Evolutionary conservation across 1,284 basidiomycete species (phyloP).

Genomic region (Trametes pubescens): DNA sequence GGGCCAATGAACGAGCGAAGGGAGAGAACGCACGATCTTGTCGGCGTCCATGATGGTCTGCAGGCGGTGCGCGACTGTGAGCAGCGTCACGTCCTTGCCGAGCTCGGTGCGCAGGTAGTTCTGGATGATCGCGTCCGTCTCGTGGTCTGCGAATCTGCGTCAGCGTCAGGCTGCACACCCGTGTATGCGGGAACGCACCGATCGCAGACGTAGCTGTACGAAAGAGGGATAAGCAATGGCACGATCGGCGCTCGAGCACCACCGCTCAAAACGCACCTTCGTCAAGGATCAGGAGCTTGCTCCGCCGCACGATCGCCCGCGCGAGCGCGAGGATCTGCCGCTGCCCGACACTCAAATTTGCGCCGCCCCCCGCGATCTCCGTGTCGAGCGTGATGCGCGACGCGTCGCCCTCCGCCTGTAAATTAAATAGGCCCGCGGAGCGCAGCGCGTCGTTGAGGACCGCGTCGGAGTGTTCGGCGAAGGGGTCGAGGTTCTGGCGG

Average conservation of each 20-base stretch:
- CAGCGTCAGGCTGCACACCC: not conserved
- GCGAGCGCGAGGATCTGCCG: conserved; percentile 69
- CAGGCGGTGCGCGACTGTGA: conserved; percentile 72
- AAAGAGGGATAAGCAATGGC: not conserved
- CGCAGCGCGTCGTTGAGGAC: conserved; percentile 56
- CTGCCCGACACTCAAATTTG: conserved; percentile 65
- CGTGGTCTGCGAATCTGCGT: conserved; percentile 49
- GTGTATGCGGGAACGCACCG: conserved; percentile 43
- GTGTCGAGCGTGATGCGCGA: conserved; percentile 59
- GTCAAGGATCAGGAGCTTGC: conserved; percentile 68
- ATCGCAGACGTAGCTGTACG: conserved; percentile 45
- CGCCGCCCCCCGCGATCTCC: conserved; percentile 62
- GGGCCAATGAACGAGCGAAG: not conserved
- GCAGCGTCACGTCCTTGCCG: conserved; percentile 59
- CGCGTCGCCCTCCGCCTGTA: conserved; percentile 59
- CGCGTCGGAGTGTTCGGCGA: conserved; percentile 77
- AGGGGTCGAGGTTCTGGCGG: conserved; percentile 75
- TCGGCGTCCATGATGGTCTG: conserved; percentile 74
- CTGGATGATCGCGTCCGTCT: conserved; percentile 66
- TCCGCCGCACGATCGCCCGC: conserved; percentile 63
- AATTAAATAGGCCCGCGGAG: conserved; percentile 59
- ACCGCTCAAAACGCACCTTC: conserved; percentile 51
- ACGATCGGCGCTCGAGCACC: not conserved
- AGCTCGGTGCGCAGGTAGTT: conserved; percentile 60
- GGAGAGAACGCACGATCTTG: conserved; percentile 43